Percentiles rank a stretch among this genome's conserved stretches.
phyloP scores from a whole-genome alignment of 768 basidiomycete species.

The Crassisporium funariophilum region DNA sequence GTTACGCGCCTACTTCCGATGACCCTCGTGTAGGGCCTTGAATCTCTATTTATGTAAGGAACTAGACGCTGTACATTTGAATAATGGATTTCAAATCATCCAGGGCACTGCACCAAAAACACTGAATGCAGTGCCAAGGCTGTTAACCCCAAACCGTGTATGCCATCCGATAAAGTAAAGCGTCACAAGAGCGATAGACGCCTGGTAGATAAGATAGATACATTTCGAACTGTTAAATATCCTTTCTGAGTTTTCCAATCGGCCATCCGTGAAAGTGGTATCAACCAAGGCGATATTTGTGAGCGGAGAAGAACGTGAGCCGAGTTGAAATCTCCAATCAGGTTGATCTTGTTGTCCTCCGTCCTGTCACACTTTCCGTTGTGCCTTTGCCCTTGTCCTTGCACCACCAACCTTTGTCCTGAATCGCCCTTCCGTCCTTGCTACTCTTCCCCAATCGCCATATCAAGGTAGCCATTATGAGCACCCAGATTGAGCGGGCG shows the following conservation, averaged over 20 bases:
- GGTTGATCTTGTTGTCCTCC: constrained; percentile 11
- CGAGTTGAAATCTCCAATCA: constrained; percentile 13
- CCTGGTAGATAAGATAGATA: no score
- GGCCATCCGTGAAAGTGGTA: no score
- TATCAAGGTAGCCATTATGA: constrained; percentile 35
- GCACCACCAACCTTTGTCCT: constrained; percentile 9
- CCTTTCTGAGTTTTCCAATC: no score
- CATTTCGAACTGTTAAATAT: no score
- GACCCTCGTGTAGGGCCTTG: constrained; percentile 10
- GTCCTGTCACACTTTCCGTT: constrained; percentile 28
- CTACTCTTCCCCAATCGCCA: constrained; percentile 10
- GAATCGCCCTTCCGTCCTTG: constrained; percentile 11
- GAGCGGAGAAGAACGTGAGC: background rate
- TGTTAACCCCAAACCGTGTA: constrained; percentile 6
- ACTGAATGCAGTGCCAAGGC: constrained; percentile 12
- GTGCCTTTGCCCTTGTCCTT: constrained; percentile 10
- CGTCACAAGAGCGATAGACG: constrained; percentile 18
- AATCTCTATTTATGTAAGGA: no score
- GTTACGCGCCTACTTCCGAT: constrained; percentile 74
- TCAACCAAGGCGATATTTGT: no score
- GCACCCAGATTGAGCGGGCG: constrained; percentile 62
- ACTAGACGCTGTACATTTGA: constrained; percentile 1
- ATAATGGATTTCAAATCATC: no score
- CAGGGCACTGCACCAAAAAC: no score
- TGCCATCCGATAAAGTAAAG: constrained; percentile 20